Base-by-base conservation (phyloP, 192 early-diverging fungal species). In the Linderina pennispora region DNA sequence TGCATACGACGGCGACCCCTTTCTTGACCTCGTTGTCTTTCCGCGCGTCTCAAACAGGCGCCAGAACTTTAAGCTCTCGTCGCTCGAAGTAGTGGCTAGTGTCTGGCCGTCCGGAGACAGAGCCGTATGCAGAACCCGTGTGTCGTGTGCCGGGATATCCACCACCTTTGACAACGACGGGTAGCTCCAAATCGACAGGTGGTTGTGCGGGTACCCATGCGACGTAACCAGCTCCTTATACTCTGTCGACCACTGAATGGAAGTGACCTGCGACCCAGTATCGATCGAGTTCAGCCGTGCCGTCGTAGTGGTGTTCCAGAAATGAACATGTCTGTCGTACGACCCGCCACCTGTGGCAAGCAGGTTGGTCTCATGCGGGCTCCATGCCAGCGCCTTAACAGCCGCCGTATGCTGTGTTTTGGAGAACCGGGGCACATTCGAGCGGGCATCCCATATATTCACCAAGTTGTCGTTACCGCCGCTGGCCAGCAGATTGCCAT, bases 11-110 rank as follows among this genome's bases (percentile, higher is more conserved):
- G 44, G 37, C 18, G 23, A n/a, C 10, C 40, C 45, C 45, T 60
- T 68, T 35, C 36, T 31, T 10, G 48, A 25, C 34, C 56, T 63
- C 21, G 40, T 40, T 0, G 66, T 43, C 39, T 70, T 70, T 8
- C 55, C 45, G 45, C 66, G 68, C 1, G 59, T 25, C 43, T 89
- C 83, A 69, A 92, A 98, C 23, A 96, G 62, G 44, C 79, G 85
- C 96, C 96, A 99, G 65, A 99, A 96, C 53, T 94, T 88, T 39
- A 99, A 64, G 23, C 89, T 94, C 46, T 94, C 90, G 62, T 99
- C 96, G 38, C 88, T 86, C 14, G 94, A 85, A 1, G 89, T 87
- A 3, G 91, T 97, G 5, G 94, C 92, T 11, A 99, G 77, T 3
- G 83, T 80, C 53, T 96, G 86, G 4, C 90, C 91, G 57, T 96